A percentile compares a stretch with the other conserved stretches of the same genome.
These are phyloP conservation scores for Dendrobium chrysotoxum DNA, from an alignment of 106 monocot species.

Conservation along the genomic window DNA sequence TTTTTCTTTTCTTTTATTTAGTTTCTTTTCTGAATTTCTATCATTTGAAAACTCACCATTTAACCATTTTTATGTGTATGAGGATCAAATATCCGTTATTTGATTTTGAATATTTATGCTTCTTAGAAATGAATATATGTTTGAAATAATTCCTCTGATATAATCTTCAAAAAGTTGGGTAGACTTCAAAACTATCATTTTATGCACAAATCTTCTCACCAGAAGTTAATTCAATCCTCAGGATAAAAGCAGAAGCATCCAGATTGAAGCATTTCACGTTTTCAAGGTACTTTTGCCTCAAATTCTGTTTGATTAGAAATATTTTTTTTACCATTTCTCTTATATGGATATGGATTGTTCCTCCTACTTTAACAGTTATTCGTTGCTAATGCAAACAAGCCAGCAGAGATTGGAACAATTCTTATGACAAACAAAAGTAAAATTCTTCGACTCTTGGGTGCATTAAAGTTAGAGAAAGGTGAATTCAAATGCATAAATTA, in stretches of 20 bases:
- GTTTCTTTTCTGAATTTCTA: too few species aligned
- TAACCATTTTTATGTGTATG: too few species aligned
- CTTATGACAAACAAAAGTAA: conserved; percentile 73
- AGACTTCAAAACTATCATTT: too few species aligned
- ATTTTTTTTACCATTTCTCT: neutral
- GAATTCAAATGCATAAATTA: neutral
- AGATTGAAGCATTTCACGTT: conserved; percentile 95
- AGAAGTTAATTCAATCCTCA: conserved; percentile 13
- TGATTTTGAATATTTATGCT: too few species aligned
- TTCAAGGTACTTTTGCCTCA: conserved; percentile 57
- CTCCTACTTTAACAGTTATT: conserved; percentile 49
- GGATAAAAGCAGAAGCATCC: conserved; percentile 80
- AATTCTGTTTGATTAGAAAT: neutral
- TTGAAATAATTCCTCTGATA: too few species aligned
- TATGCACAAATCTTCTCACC: too few species aligned
- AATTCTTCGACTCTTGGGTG: conserved; percentile 65
- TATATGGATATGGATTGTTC: neutral
- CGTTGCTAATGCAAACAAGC: conserved; percentile 84
- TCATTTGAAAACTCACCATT: too few species aligned
- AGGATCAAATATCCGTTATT: too few species aligned
- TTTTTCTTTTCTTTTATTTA: too few species aligned
- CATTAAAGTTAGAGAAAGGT: conserved; percentile 89
- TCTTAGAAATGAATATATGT: too few species aligned
- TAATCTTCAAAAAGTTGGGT: too few species aligned
- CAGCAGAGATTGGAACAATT: conserved; percentile 67